These are phyloP conservation scores for Tillandsia fasciculata DNA, from an alignment of 176 grass and related monocot genomes.

Conservation along the genomic window DNA sequence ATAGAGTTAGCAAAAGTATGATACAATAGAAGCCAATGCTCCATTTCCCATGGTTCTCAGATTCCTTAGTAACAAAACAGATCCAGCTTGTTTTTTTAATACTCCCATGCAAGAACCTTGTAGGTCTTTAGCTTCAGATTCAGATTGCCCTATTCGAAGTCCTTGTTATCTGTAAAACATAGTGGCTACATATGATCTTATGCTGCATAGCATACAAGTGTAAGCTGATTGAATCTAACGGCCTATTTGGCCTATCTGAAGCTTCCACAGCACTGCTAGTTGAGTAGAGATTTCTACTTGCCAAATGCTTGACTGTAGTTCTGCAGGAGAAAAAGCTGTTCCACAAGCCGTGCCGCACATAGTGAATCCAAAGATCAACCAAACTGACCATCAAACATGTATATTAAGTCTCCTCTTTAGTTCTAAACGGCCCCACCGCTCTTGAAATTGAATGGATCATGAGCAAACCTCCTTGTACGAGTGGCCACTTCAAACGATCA, in stretches of 20 bases:
- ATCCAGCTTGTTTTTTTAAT: not conserved
- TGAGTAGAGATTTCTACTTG: too few species aligned
- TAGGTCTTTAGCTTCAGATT: not conserved
- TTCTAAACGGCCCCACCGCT: conserved; percentile 36
- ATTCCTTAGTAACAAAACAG: not conserved
- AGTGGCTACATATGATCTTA: conserved; percentile 10
- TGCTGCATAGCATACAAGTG: conserved; percentile 2
- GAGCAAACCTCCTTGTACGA: conserved; percentile 21
- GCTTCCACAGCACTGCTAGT: too few species aligned
- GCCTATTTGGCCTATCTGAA: too few species aligned
- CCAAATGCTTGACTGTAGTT: too few species aligned
- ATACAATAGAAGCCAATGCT: too few species aligned
- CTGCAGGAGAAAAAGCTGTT: too few species aligned
- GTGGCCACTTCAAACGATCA: conserved; percentile 31
- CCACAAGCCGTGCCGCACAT: conserved; percentile 23
- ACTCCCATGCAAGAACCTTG: not conserved
- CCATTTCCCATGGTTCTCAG: not conserved
- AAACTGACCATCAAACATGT: conserved; percentile 18
- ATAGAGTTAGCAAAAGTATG: too few species aligned
- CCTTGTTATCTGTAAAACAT: conserved; percentile 17
- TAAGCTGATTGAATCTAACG: conserved; percentile 33
- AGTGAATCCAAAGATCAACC: conserved; percentile 35
- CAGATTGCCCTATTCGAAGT: not conserved
- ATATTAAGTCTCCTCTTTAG: conserved; percentile 20
- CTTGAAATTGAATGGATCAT: conserved; percentile 31